Percentiles rank a stretch among this genome's conserved stretches.
Conservation (phyloP, 2,329 filamentous ascomycete species). For the Colletotrichum truncatum region DNA sequence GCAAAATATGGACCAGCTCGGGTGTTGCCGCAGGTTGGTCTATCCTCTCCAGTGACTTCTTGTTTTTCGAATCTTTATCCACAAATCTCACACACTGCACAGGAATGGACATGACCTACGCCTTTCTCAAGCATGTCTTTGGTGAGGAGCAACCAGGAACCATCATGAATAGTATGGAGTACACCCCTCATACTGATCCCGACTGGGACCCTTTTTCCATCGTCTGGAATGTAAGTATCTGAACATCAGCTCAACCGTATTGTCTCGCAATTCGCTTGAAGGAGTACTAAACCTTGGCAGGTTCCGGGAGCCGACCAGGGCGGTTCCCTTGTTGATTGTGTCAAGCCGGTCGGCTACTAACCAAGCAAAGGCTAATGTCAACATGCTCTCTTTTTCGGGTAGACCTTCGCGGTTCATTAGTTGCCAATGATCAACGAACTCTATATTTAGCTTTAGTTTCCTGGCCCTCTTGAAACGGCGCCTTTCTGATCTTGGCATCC, state of each 20-base stretch:
- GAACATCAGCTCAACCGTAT: background rate
- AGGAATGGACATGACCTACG: conserved; percentile 49
- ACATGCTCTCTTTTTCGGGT: background rate
- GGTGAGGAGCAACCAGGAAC: conserved; percentile 36
- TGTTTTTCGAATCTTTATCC: too few species aligned
- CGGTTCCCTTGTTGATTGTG: background rate
- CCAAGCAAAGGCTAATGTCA: background rate
- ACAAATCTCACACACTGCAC: too few species aligned
- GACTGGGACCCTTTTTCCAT: conserved; percentile 37
- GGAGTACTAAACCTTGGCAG: background rate
- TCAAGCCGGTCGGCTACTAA: background rate
- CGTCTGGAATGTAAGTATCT: conserved; percentile 29
- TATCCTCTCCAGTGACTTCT: background rate
- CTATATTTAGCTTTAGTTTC: background rate
- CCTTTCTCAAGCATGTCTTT: conserved; percentile 45
- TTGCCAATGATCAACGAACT: background rate
- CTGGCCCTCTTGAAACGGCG: conserved; percentile 18
- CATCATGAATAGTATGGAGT: conserved; percentile 35
- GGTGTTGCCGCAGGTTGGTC: conserved; percentile 62
- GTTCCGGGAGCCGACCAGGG: background rate
- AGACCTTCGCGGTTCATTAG: background rate
- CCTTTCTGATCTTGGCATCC: conserved; percentile 15
- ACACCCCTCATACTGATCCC: conserved; percentile 29
- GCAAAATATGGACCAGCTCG: conserved; percentile 69
- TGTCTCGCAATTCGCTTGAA: background rate